Conservation (phyloP, 208 protist genomes). For the Lotmaria passim region DNA sequence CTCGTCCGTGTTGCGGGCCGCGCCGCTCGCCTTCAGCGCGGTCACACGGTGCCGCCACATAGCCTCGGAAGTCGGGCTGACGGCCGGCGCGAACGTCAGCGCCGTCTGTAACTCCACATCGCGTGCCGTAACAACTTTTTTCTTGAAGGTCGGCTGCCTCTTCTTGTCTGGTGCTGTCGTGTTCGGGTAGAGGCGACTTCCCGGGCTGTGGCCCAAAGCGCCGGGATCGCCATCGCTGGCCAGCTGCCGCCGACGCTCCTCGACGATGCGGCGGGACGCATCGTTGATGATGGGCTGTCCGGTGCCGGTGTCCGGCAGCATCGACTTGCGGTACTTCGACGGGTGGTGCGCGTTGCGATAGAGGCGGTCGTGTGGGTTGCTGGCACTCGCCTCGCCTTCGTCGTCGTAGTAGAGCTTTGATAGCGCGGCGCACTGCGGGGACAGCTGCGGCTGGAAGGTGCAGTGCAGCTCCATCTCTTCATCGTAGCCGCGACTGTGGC, state of each 20-base stretch:
- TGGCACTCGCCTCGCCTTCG: conserved; percentile 18
- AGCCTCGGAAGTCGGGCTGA: conserved; percentile 47
- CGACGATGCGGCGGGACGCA: conserved; percentile 52
- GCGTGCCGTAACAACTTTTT: conserved; percentile 41
- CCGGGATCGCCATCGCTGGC: conserved; percentile 20
- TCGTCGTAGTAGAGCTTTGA: conserved; percentile 53
- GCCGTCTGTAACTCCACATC: conserved; percentile 38
- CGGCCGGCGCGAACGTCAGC: conserved; percentile 56
- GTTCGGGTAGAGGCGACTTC: conserved; percentile 30
- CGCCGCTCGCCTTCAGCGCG: conserved; percentile 47
- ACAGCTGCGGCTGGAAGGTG: conserved; percentile 62
- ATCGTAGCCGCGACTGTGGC: conserved; percentile 30
- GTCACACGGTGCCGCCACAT: conserved; percentile 62
- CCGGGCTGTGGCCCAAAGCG: conserved; percentile 25
- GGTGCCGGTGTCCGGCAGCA: background rate
- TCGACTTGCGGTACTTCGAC: conserved; percentile 34
- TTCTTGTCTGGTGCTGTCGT: background rate
- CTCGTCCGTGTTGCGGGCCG: conserved; percentile 40
- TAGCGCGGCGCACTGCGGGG: conserved; percentile 44
- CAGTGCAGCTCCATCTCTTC: conserved; percentile 42
- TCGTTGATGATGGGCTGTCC: conserved; percentile 45
- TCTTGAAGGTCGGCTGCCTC: conserved; percentile 25
- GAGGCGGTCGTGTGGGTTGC: conserved; percentile 50
- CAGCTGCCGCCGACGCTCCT: conserved; percentile 37
- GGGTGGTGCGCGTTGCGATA: conserved; percentile 44